Base-by-base conservation (phyloP, 768 basidiomycete species). In the Leccinum imitatum region DNA sequence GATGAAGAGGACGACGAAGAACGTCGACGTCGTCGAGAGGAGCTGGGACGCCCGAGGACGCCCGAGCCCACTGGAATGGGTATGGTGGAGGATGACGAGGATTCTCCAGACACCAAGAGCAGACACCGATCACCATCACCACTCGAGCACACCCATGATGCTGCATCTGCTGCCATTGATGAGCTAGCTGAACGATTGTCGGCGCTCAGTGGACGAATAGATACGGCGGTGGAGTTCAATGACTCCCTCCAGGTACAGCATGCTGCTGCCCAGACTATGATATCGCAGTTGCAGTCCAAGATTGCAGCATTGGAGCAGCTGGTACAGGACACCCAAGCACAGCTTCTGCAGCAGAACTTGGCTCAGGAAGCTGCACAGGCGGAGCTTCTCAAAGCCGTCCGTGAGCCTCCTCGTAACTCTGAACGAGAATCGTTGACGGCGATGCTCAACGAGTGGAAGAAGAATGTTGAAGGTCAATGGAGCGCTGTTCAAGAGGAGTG, bases 401-500 rank as follows among this genome's bases (percentile, higher is more conserved):
- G 75, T 19, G 74, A 77, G 39, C 72, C 72, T 25, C 69, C 72
- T 23, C 67, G 68, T 19, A 74, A 72, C 15, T 57, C 75, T 39
- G 80, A 84, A 57, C 78, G 75, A 13, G 83, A 84, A 35, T 79
- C 80, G 0, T 71, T 87, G 44, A 83, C 79, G 13, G 75, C 78
- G 21, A 79, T 87, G 70, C 75, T 89, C 31, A 75, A 78, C 19
- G 84, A 87, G 46, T 95, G 92, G 91, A 89, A 88, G 71, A 86
- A 84, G 67, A 78, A 77, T 11, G 85, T 95, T 23, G 93, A 95
- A 65, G 89, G 87, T 9, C 84, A 87, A 53, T 95, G 92, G 92
- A 82, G 77, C 37, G 76, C 73, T 30, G 87, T 95, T 33, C 84
- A 87, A 65, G 87, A 91, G 64, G 89, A 90, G 57, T 97, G 93